Percentiles rank a stretch among this genome's conserved stretches.
These are phyloP conservation scores for Luvunga scandens DNA, from an alignment of 345 rosid genomes.

Conservation along the genomic window DNA sequence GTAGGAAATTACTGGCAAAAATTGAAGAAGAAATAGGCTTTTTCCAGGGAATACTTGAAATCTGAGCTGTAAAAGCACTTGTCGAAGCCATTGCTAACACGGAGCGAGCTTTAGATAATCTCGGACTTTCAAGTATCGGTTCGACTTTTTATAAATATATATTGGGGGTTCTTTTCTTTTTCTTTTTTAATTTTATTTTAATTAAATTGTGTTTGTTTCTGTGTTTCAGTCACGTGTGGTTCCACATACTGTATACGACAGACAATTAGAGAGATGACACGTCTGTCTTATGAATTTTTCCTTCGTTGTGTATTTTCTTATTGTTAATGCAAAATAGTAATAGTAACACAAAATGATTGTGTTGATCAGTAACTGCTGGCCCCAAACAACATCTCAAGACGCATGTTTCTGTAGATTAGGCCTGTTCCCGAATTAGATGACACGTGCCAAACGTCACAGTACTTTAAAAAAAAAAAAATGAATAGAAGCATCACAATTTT, in stretches of 20 bases:
- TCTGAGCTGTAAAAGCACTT: conserved; percentile 24
- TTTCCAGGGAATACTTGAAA: conserved; percentile 36
- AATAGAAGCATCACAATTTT: too few species aligned
- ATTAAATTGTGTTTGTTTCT: neutral
- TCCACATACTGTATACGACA: neutral
- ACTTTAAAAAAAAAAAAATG: too few species aligned
- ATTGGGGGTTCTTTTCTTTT: neutral
- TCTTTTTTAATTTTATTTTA: neutral
- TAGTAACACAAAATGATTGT: too few species aligned
- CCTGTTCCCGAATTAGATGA: too few species aligned
- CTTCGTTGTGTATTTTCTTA: too few species aligned
- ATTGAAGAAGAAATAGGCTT: conserved; percentile 35
- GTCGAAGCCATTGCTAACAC: conserved; percentile 49
- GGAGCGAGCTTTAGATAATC: neutral
- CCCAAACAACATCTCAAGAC: neutral
- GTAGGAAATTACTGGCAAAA: conserved; percentile 35
- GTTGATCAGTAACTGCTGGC: neutral
- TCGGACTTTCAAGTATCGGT: neutral
- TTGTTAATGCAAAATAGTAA: too few species aligned
- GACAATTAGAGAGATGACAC: neutral
- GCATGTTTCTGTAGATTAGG: too few species aligned
- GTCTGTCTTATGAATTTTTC: neutral
- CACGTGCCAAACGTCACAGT: too few species aligned
- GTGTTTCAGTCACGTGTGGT: neutral
- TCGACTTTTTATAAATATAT: neutral